Evolutionary conservation across 2,329 filamentous ascomycete species (phyloP).

Genomic region (Malbranchea zuffiana): DNA sequence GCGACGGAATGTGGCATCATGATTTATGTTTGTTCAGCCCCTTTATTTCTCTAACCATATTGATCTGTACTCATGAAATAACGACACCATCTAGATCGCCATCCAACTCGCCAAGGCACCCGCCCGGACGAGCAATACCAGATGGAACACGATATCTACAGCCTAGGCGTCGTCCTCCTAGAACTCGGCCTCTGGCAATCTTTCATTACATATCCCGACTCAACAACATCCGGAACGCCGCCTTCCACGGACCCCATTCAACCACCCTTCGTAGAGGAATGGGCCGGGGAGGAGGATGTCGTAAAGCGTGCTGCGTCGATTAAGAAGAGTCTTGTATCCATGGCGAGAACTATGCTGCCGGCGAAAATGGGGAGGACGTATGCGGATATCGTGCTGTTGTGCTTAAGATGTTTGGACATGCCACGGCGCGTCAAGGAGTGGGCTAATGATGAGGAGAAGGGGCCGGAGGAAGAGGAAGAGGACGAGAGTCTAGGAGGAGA

Average conservation of each 20-base stretch:
- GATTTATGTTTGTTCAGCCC: too few species aligned
- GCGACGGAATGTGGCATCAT: too few species aligned
- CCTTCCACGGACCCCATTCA: too few species aligned
- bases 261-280: too few species aligned
- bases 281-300: too few species aligned
- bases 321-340: slow-evolving; percentile 11
- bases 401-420: slow-evolving; percentile 30
- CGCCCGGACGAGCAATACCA: slow-evolving; percentile 27
- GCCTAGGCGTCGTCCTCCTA: slow-evolving; percentile 40
- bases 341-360: slow-evolving; percentile 13
- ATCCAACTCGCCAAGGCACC: slow-evolving; percentile 37
- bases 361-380: slow-evolving; percentile 24
- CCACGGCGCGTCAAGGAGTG: too few species aligned
- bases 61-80: too few species aligned
- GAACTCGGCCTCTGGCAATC: slow-evolving; percentile 41
- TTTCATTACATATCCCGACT: neutral
- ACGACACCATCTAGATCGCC: slow-evolving; percentile 39
- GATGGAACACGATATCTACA: slow-evolving; percentile 45
- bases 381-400: slow-evolving; percentile 23
- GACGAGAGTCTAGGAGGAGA: slow-evolving; percentile 21
- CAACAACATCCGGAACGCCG: too few species aligned
- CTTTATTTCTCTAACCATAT: too few species aligned
- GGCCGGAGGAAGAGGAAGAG: slow-evolving; percentile 24
- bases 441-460: too few species aligned
- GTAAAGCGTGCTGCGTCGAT: too few species aligned